These are phyloP conservation scores for Leccinum colubrinum DNA, from an alignment of 1,284 basidiomycete genomes.

Conservation along the genomic window DNA sequence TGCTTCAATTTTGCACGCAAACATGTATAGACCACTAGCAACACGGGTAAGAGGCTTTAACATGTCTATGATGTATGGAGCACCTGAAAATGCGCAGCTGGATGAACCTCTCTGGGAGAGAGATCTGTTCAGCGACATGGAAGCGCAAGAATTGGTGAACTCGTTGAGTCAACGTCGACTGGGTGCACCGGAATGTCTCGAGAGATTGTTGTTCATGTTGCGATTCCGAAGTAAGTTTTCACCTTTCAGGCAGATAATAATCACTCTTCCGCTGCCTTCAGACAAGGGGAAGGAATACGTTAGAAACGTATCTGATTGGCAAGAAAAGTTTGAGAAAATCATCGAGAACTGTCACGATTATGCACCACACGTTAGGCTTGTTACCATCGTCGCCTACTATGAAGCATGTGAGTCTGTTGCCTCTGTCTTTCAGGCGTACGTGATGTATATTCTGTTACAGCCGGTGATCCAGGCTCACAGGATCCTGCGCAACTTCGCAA, in stretches of 20 bases:
- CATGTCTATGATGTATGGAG: background rate
- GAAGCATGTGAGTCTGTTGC: background rate
- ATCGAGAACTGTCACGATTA: background rate
- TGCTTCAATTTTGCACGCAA: too few species aligned
- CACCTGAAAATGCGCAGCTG: background rate
- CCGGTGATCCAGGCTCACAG: background rate
- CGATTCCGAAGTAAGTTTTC: background rate
- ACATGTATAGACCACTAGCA: background rate
- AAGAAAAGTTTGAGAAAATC: too few species aligned
- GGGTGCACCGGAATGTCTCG: background rate
- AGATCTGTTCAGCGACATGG: background rate
- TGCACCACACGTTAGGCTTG: background rate
- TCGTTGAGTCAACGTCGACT: background rate
- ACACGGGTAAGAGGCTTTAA: background rate
- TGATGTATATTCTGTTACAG: background rate
- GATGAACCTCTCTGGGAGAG: background rate
- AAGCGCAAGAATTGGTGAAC: background rate
- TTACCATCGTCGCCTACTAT: background rate
- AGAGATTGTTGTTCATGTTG: background rate
- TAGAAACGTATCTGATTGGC: too few species aligned
- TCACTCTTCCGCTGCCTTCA: background rate
- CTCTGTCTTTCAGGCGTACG: background rate
- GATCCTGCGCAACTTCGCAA: background rate
- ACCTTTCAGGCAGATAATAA: background rate
- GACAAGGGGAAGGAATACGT: too few species aligned